phyloP scores from a whole-genome alignment of 2,329 filamentous ascomycete genomes.

The Ophiostoma montium region DNA sequence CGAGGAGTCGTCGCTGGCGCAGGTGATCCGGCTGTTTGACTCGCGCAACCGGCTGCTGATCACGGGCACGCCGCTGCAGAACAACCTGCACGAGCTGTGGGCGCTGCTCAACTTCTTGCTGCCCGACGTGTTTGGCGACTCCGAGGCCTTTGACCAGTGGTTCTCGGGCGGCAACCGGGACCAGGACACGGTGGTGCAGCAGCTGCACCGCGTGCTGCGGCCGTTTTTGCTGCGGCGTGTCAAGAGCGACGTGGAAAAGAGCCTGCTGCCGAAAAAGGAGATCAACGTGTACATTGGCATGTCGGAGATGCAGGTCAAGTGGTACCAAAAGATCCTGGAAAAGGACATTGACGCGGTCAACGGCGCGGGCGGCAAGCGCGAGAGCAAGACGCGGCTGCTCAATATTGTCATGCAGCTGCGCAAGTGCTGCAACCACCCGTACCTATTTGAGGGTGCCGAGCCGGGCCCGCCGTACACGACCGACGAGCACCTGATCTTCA shows the following conservation, averaged over 20 bases:
- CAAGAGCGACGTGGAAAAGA: constrained; percentile 97
- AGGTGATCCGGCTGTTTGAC: constrained; percentile 92
- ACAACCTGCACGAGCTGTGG: constrained; percentile 97
- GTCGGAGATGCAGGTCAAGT: constrained; percentile 98
- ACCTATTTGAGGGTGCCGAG: constrained; percentile 93
- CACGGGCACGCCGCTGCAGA: constrained; percentile 91
- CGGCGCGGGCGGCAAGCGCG: constrained; percentile 85
- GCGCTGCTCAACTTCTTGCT: constrained; percentile 91
- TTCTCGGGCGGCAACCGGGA: constrained; percentile 84
- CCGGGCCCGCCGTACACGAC: constrained; percentile 96
- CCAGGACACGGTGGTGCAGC: constrained; percentile 90
- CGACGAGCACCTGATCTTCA: constrained; percentile 86
- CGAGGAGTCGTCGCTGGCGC: constrained; percentile 89
- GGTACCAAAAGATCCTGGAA: constrained; percentile 98
- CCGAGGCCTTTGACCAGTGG: constrained; percentile 96
- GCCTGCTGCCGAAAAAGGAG: constrained; percentile 91
- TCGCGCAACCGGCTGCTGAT: constrained; percentile 91
- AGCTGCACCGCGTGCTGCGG: constrained; percentile 81
- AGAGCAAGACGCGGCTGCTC: constrained; percentile 90
- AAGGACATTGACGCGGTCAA: constrained; percentile 99
- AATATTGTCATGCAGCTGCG: constrained; percentile 99
- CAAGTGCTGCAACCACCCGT: constrained; percentile 98
- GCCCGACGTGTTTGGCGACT: constrained; percentile 95
- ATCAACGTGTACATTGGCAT: constrained; percentile 94
- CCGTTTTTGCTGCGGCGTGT: constrained; percentile 92